Evolutionary conservation across 257 asterid genomes (phyloP).

Genomic region (Fraxinus quadrangulata): DNA sequence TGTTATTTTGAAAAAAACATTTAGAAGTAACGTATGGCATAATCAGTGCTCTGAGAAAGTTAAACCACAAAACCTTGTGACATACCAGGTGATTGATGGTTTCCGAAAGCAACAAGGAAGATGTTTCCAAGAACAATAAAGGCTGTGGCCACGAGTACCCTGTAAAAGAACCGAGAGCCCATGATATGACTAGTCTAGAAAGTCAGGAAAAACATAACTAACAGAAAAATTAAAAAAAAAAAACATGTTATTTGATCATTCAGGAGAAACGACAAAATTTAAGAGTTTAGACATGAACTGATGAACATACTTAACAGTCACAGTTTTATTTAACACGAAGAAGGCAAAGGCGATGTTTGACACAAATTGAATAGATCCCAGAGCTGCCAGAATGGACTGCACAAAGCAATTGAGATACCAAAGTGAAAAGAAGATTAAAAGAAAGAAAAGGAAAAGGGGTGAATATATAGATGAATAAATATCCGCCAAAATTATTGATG

Average conservation of each 20-base stretch:
- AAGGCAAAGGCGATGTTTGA: slow-evolving; percentile 91
- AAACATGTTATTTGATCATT: slow-evolving; percentile 22
- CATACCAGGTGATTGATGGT: slow-evolving; percentile 98
- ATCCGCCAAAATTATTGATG: slow-evolving; percentile 17
- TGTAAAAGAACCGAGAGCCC: slow-evolving; percentile 39
- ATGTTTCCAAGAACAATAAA: slow-evolving; percentile 94
- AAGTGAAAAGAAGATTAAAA: slow-evolving; percentile 21
- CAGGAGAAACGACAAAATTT: slow-evolving; percentile 19
- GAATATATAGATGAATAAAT: slow-evolving; percentile 26
- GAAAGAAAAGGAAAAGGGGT: background rate
- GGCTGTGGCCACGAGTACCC: slow-evolving; percentile 89
- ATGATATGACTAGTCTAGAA: slow-evolving; percentile 8
- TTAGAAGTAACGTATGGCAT: background rate
- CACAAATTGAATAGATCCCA: slow-evolving; percentile 94
- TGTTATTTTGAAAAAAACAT: background rate
- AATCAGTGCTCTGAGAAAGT: slow-evolving; percentile 16
- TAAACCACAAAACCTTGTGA: slow-evolving; percentile 23
- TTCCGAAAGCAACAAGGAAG: slow-evolving; percentile 97
- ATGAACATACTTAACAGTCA: slow-evolving; percentile 72
- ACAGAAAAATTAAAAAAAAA: background rate
- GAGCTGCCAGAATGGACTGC: slow-evolving; percentile 98
- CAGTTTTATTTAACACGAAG: slow-evolving; percentile 82
- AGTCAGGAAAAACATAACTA: slow-evolving; percentile 5
- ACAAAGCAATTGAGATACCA: slow-evolving; percentile 26
- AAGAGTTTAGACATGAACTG: slow-evolving; percentile 12